Conservation (phyloP, 768 basidiomycete species). For the Ramaria sp. region DNA sequence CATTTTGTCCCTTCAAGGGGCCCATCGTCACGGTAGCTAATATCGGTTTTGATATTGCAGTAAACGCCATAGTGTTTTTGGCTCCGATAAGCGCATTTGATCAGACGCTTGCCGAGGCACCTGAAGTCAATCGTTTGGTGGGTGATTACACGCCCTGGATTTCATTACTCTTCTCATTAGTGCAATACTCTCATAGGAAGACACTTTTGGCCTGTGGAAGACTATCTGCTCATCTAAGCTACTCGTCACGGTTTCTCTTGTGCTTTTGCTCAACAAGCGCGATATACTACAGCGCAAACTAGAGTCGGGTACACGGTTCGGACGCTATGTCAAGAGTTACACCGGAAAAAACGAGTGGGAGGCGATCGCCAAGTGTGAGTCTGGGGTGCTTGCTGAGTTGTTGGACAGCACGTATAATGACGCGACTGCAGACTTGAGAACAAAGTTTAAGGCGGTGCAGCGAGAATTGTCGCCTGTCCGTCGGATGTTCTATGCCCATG, state of each 20-base stretch:
- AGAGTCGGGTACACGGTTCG: constrained; percentile 38
- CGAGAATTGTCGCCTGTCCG: constrained; percentile 44
- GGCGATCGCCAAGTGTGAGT: constrained; percentile 56
- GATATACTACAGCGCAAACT: constrained; percentile 51
- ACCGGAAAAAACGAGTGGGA: constrained; percentile 44
- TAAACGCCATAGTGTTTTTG: constrained; percentile 71
- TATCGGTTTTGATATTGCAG: constrained; percentile 14
- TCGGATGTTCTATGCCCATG: constrained; percentile 51
- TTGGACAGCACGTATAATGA: background rate
- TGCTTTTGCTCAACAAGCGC: constrained; percentile 53
- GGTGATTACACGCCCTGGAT: background rate
- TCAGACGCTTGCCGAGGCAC: constrained; percentile 50
- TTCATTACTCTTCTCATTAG: background rate
- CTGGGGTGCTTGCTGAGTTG: background rate
- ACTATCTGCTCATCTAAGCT: constrained; percentile 57
- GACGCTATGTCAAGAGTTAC: constrained; percentile 46
- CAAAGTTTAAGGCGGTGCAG: constrained; percentile 61
- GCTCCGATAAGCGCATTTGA: constrained; percentile 64
- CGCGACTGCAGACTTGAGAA: constrained; percentile 40
- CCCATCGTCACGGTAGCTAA: background rate
- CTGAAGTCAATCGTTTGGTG: constrained; percentile 48
- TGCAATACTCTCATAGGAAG: constrained; percentile 30
- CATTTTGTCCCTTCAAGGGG: too few species aligned
- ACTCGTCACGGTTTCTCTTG: constrained; percentile 46
- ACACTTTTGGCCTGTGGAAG: constrained; percentile 64